Base-by-base conservation (phyloP, 306 rosid genomes). In the Inga laurina region DNA sequence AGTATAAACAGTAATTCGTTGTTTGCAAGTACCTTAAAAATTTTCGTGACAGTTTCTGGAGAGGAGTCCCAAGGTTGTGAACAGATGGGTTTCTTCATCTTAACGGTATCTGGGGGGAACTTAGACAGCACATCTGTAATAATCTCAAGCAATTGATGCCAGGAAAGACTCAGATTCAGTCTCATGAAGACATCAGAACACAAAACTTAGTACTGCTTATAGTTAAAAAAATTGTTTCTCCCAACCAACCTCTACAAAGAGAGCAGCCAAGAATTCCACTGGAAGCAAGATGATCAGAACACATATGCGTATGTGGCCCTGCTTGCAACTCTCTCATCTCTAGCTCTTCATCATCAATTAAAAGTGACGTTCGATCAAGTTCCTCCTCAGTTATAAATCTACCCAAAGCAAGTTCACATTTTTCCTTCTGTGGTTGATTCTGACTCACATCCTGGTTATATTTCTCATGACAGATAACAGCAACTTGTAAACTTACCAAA, bases 51-150 rank as follows among this genome's bases (percentile, higher is more conserved):
- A 82, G 86, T 87, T 81, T 90, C 94, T 70, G 89, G 87, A 83
- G 97, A 94, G 66, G 97, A 91, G 82, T 88, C 94, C 99, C 99
- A 94, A 78, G 99, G 97, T 81, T 89, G 97, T 86, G 82, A 87
- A 85, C 85, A 85, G 81, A 94, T 89, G 78, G 98, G 98, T 64
- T 89, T 95, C 93, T 90, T 96, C 99, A 94, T 94, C 94, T 83
- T 90, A 75, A 96, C 95, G 77, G 88, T 88, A 80, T 85, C 88
- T 59, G 99, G 97, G 48, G 99, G 98, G 76, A 94, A 96, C 90
- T 88, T 89, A 73, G 85, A 88, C 90, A 94, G 90, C 84, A 86
- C 75, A 87, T 92, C 99, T 96, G 91, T 61, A 61, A 83, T 84
- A 62, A 56, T 59, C 65, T 75, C 82, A 75, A 66, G 76, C 82